Evolutionary conservation across 2,329 filamentous ascomycete species (phyloP).

Genomic region (Aspergillus transmontanensis): DNA sequence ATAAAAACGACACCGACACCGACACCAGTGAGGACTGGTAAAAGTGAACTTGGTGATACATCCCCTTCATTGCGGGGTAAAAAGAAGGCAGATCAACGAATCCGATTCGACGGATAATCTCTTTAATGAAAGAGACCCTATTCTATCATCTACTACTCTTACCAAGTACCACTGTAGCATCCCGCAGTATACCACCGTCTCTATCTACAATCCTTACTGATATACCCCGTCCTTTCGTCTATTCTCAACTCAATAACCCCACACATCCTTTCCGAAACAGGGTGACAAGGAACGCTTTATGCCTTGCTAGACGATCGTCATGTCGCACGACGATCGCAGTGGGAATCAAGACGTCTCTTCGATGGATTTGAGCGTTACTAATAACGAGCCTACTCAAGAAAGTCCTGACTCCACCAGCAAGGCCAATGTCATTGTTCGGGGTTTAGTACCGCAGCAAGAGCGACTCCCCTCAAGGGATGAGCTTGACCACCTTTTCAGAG

Average conservation of each 20-base stretch:
- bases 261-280: neutral
- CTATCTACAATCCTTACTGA: neutral
- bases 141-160: neutral
- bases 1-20: neutral
- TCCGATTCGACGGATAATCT: neutral
- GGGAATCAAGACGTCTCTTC: neutral
- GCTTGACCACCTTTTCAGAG: conserved; percentile 39
- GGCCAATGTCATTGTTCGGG: neutral
- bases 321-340: neutral
- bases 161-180: neutral
- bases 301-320: neutral
- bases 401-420: neutral
- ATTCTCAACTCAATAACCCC: neutral
- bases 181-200: too few species aligned
- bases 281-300: neutral
- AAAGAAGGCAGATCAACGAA: neutral
- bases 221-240: neutral
- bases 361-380: neutral
- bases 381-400: neutral
- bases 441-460: neutral
- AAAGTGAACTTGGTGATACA: neutral
- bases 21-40: neutral
- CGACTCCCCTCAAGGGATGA: neutral
- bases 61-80: neutral
- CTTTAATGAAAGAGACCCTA: neutral